Evolutionary conservation across 2,329 filamentous ascomycete species (phyloP), one percentile per base, ranked within the genome.

Genomic region (Paracoccidioides brasiliensis): DNA sequence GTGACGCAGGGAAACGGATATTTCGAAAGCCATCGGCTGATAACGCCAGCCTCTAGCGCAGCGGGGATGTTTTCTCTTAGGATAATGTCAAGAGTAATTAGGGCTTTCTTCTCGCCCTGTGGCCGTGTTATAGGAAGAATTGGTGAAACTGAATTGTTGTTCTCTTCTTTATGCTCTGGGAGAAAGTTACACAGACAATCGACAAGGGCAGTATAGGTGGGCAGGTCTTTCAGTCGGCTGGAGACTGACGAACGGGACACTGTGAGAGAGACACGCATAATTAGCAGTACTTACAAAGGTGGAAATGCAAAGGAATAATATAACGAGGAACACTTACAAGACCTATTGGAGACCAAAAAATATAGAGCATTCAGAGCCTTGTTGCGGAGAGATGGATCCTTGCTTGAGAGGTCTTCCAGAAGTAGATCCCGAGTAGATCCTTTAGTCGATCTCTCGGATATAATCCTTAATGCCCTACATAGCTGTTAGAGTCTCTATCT

Each of bases 21-120:
- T 62, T 80, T 82, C 38, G 75, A 78, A n/a, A 90, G 77, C 86
- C 86, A 90, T 55, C 80, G 81, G 58, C 84, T 82, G 42, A 90
- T 77, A 59, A 90, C 81, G 5, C 78, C 77, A 41, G 83, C 81
- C 65, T 80, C 71, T 15, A 89, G 70, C 54, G 77, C 77, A 32
- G 76, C 75, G 1, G 78, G 71, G 15, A 80, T 78, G 61, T 80
- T 80, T 58, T 80, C 79, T 57, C 76, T 77, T n/a, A 85, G 74
- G 2, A 89, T 71, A 5, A 71, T 64, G 62, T 86, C 82, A 60
- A 88, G 80, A 28, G 84, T 76, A 1, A 63, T 64, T 10, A 77
- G 59, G 0, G 73, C 69, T 54, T 72, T 72, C 42, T 64, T 70
- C 55, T 77, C 74, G 15, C 71, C 70, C 1, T 69, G 57, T 0